A percentile compares a stretch with the other conserved stretches of the same genome.
Conservation (phyloP, 2,329 filamentous ascomycete species). For the Blastomyces percursus region DNA sequence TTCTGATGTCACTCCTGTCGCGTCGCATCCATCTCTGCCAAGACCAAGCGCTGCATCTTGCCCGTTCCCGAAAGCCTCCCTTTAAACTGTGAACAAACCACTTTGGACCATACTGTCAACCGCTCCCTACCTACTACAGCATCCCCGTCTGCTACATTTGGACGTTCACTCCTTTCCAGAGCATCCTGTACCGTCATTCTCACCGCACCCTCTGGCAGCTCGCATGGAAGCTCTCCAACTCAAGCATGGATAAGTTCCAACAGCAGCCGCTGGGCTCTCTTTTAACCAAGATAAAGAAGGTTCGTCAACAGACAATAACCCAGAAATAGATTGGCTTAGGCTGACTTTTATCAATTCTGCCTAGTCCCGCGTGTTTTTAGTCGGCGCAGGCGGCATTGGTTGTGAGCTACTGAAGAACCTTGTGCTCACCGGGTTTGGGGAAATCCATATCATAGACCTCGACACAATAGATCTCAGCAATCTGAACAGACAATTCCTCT, state of each 20-base stretch:
- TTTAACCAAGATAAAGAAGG: slow-evolving; percentile 31
- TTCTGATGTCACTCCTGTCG: neutral
- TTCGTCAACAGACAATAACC: slow-evolving; percentile 15
- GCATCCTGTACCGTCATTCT: neutral
- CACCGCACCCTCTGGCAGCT: neutral
- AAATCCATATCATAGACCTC: slow-evolving; percentile 90
- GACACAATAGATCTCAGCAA: slow-evolving; percentile 98
- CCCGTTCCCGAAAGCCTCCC: no score
- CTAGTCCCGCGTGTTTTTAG: slow-evolving; percentile 79
- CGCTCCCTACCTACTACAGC: neutral
- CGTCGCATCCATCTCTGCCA: neutral
- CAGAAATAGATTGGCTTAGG: neutral
- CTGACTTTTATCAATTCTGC: slow-evolving; percentile 9
- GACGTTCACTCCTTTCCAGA: neutral
- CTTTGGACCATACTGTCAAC: neutral
- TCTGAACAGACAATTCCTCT: slow-evolving; percentile 93
- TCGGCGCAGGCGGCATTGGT: slow-evolving; percentile 92
- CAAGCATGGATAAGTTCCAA: slow-evolving; percentile 29
- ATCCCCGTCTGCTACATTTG: neutral
- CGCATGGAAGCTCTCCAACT: neutral
- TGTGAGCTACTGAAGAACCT: slow-evolving; percentile 97
- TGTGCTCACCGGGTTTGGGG: slow-evolving; percentile 79
- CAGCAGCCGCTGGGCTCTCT: slow-evolving; percentile 36
- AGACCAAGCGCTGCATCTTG: neutral
- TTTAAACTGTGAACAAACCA: neutral